Evolutionary conservation across 2,329 filamentous ascomycete genomes (phyloP).

Genomic region (Trichoderma koningii): DNA sequence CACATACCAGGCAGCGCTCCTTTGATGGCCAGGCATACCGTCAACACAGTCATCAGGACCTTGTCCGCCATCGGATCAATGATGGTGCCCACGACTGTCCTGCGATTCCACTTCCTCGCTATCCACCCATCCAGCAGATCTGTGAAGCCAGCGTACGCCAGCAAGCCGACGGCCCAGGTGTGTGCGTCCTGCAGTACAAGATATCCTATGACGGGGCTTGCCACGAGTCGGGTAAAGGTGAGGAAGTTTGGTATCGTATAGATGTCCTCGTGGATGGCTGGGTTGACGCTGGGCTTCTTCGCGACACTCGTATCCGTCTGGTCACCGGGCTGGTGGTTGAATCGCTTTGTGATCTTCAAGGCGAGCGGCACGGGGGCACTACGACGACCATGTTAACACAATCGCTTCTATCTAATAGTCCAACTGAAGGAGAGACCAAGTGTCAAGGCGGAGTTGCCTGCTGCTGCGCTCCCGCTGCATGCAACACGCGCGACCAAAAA

Average conservation of each 20-base stretch:
- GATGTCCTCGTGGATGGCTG: conserved; percentile 76
- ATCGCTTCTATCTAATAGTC: background rate
- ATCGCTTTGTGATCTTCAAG: background rate
- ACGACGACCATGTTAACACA: background rate
- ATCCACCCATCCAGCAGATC: conserved; percentile 95
- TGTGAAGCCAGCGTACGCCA: conserved; percentile 87
- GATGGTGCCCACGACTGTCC: conserved; percentile 91
- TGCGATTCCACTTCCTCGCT: conserved; percentile 80
- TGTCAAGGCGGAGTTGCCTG: background rate
- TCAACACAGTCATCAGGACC: conserved; percentile 88
- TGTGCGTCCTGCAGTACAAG: conserved; percentile 83
- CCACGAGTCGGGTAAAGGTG: conserved; percentile 80
- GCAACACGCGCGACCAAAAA: background rate
- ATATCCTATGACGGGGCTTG: conserved; percentile 85
- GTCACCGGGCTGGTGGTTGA: conserved; percentile 27
- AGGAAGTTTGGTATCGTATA: conserved; percentile 95
- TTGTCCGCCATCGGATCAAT: conserved; percentile 98
- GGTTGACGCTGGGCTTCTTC: background rate
- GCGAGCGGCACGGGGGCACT: background rate
- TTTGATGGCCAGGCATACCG: conserved; percentile 80
- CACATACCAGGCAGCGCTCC: conserved; percentile 74
- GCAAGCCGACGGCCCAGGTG: conserved; percentile 76
- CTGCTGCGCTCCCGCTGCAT: background rate
- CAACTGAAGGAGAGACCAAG: background rate
- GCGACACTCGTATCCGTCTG: background rate